Conservation (phyloP, 2,329 filamentous ascomycete genomes). For the Daldinia eschscholtzii region DNA sequence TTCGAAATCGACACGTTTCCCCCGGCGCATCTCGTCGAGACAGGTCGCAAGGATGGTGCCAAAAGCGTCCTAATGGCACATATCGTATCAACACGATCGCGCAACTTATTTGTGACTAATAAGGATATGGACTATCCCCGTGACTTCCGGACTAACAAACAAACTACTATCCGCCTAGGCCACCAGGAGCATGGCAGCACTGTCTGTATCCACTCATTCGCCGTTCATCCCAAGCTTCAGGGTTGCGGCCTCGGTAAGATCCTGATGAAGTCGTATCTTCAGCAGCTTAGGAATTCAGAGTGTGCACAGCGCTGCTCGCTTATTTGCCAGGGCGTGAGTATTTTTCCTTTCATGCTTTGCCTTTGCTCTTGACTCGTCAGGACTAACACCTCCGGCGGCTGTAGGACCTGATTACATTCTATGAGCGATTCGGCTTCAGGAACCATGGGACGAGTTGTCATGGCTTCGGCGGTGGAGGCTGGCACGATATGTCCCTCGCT, state of each 20-base stretch:
- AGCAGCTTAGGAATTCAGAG: constrained; percentile 77
- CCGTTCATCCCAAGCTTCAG: constrained; percentile 81
- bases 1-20: constrained; percentile 66
- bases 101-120: constrained; percentile 74
- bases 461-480: constrained; percentile 84
- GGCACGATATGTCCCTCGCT: constrained; percentile 80
- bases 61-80: constrained; percentile 79
- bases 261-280: constrained; percentile 80
- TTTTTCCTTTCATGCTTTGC: background rate
- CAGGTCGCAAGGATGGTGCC: constrained; percentile 67
- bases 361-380: background rate
- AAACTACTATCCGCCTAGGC: constrained; percentile 67
- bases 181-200: constrained; percentile 81
- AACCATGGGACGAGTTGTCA: constrained; percentile 76
- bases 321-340: constrained; percentile 78
- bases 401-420: constrained; percentile 77
- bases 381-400: constrained; percentile 15
- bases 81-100: constrained; percentile 79
- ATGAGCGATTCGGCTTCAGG: constrained; percentile 80
- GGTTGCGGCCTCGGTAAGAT: constrained; percentile 79
- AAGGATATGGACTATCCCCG: constrained; percentile 79
- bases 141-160: constrained; percentile 70
- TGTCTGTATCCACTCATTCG: constrained; percentile 85
- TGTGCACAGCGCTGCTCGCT: constrained; percentile 80
- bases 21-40: constrained; percentile 70